These are phyloP conservation scores for Lepiota brunneoincarnata DNA, from an alignment of 768 basidiomycete genomes.

Conservation along the genomic window DNA sequence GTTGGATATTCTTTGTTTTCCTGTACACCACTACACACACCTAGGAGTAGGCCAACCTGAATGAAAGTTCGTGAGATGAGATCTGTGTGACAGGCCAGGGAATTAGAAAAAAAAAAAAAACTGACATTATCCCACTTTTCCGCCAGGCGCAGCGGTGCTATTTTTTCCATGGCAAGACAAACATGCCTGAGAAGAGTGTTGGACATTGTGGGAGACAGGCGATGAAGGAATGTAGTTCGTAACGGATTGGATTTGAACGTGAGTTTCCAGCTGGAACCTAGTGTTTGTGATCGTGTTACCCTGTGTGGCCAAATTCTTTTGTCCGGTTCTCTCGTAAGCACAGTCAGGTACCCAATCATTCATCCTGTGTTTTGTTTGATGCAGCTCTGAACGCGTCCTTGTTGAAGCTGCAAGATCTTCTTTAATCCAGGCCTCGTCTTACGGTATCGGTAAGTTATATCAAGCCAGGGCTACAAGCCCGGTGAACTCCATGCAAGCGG, in stretches of 20 bases:
- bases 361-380: too few relatives aligned
- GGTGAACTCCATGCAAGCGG: too few relatives aligned
- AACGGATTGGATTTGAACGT: background rate
- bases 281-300: background rate
- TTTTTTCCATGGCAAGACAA: slow-evolving; percentile 71
- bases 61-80: slow-evolving; percentile 14
- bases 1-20: background rate
- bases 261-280: background rate
- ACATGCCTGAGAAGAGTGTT: slow-evolving; percentile 47
- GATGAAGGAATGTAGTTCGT: background rate
- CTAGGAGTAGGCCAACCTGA: slow-evolving; percentile 74
- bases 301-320: background rate
- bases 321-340: background rate
- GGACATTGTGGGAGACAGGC: slow-evolving; percentile 24
- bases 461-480: too few relatives aligned
- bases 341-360: too few relatives aligned
- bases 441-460: too few relatives aligned
- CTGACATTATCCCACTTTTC: slow-evolving; percentile 95
- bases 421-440: too few relatives aligned
- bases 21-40: slow-evolving; percentile 31
- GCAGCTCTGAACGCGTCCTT: too few relatives aligned
- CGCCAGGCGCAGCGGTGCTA: slow-evolving; percentile 84
- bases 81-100: slow-evolving; percentile 10
- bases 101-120: slow-evolving; percentile 15
- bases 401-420: too few relatives aligned